These are phyloP conservation scores for Coemansia sp. DNA, from an alignment of 192 early-diverging fungal species.

Conservation along the genomic window DNA sequence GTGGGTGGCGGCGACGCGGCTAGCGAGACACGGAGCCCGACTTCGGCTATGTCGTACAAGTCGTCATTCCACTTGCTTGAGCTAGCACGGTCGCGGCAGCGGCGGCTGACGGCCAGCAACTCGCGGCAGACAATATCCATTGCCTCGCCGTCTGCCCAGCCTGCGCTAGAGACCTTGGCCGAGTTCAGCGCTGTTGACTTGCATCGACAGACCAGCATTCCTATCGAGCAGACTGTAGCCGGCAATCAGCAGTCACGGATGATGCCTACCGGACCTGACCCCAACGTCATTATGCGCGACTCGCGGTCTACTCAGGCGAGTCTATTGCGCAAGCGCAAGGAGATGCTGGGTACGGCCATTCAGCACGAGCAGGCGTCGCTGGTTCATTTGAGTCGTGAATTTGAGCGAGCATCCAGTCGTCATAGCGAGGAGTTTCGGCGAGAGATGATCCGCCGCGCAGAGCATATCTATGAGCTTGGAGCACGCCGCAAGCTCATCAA, in stretches of 20 bases:
- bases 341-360: slow-evolving; percentile 50
- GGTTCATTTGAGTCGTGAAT: slow-evolving; percentile 42
- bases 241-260: slow-evolving; percentile 33
- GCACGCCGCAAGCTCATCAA: slow-evolving; percentile 56
- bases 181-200: slow-evolving; percentile 17
- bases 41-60: slow-evolving; percentile 49
- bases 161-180: neutral
- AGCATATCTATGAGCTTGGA: slow-evolving; percentile 56
- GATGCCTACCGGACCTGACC: slow-evolving; percentile 51
- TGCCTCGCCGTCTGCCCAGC: neutral
- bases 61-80: slow-evolving; percentile 53
- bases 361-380: slow-evolving; percentile 43
- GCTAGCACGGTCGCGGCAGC: slow-evolving; percentile 45
- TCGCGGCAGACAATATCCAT: slow-evolving; percentile 31
- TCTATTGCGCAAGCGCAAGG: slow-evolving; percentile 47
- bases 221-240: slow-evolving; percentile 27
- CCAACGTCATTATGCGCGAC: slow-evolving; percentile 56
- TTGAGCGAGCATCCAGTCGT: slow-evolving; percentile 42
- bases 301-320: slow-evolving; percentile 54
- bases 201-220: slow-evolving; percentile 40
- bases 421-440: slow-evolving; percentile 39
- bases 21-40: slow-evolving; percentile 21
- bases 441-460: slow-evolving; percentile 45
- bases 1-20: neutral
- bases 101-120: slow-evolving; percentile 46